These are phyloP conservation scores for Fusarium piperis DNA, from an alignment of 2,329 filamentous ascomycete genomes.

Conservation along the genomic window DNA sequence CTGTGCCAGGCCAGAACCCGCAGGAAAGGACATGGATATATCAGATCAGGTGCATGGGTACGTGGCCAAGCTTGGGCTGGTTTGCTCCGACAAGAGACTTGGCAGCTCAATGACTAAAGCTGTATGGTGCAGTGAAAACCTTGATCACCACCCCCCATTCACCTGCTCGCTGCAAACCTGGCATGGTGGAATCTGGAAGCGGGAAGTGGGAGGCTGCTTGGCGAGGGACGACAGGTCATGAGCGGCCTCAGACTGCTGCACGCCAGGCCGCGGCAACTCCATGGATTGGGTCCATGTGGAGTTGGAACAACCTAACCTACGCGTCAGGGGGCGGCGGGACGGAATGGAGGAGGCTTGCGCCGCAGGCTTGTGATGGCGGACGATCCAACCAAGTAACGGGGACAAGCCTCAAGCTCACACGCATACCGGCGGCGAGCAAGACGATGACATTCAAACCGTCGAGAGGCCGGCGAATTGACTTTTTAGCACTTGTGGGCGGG, in stretches of 20 bases:
- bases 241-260: not conserved
- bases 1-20: constrained; percentile 12
- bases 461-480: not conserved
- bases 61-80: constrained; percentile 12
- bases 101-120: constrained; percentile 6
- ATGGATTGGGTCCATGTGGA: constrained; percentile 15
- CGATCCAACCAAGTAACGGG: constrained; percentile 28
- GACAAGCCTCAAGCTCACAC: constrained; percentile 6
- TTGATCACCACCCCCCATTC: constrained; percentile 9
- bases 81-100: not conserved
- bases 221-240: constrained; percentile 10
- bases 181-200: constrained; percentile 16
- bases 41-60: constrained; percentile 26
- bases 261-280: constrained; percentile 15
- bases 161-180: constrained; percentile 3
- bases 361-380: constrained; percentile 13
- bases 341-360: constrained; percentile 30
- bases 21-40: not conserved
- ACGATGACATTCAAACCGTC: constrained; percentile 1
- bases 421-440: not conserved
- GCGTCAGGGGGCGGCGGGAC: constrained; percentile 34
- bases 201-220: constrained; percentile 32
- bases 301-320: constrained; percentile 18
- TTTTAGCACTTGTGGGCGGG: not conserved
- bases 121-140: constrained; percentile 9